phyloP scores from a whole-genome alignment of 176 grass and related monocot genomes.

The Tillandsia fasciculata region DNA sequence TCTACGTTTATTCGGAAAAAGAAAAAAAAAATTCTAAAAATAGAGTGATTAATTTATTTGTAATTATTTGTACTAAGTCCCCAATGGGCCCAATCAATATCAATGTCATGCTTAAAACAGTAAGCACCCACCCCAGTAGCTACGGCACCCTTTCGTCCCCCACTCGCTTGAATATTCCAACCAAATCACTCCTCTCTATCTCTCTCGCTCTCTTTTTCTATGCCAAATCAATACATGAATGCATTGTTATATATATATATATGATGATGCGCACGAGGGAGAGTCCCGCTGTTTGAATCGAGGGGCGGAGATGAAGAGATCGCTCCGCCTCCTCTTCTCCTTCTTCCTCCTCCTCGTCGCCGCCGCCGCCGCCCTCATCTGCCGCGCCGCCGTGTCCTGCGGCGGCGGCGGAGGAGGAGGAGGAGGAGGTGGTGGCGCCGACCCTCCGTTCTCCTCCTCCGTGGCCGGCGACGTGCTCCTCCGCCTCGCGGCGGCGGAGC shows the following conservation, averaged over 20 bases:
- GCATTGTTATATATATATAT: not conserved
- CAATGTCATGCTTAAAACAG: no score
- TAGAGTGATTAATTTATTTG: no score
- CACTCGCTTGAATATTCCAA: no score
- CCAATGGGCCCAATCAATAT: no score
- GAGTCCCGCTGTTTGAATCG: not conserved
- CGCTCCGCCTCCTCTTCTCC: slow-evolving; percentile 13
- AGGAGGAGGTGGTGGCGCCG: not conserved
- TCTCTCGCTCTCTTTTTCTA: no score
- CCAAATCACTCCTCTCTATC: no score
- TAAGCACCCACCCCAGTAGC: no score
- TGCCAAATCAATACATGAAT: not conserved
- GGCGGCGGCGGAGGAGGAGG: not conserved
- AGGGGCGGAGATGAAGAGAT: slow-evolving; percentile 19
- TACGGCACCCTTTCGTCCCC: no score
- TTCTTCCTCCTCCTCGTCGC: not conserved
- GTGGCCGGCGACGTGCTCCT: slow-evolving; percentile 2
- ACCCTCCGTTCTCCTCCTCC: not conserved
- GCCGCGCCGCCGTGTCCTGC: not conserved
- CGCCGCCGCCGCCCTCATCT: slow-evolving; percentile 12
- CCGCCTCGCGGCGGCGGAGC: slow-evolving; percentile 16
- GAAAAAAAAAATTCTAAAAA: no score
- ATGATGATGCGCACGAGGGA: not conserved
- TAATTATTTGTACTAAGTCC: no score
- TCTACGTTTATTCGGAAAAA: no score